Base-by-base conservation (phyloP, 352 stramenopile species). In the Pythium dissotocum region DNA sequence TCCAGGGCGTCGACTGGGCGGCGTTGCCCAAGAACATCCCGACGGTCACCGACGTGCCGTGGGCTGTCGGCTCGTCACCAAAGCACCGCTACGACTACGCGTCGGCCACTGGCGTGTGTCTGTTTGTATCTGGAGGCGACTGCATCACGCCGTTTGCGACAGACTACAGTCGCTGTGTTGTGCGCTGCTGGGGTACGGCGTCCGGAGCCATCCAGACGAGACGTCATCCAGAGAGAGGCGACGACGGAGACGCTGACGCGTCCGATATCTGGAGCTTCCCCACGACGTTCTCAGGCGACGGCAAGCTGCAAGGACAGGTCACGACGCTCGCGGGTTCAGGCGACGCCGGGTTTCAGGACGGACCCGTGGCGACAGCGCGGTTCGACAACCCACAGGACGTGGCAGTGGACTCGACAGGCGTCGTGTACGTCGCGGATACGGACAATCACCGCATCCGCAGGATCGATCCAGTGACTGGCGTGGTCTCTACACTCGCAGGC, bases 401-500 rank as follows among this genome's bases (percentile, higher is more conserved):
- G 24, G 94, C 93, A 1, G 86, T 98, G 12, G 95, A 98, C 73
- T 89, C 86, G 24, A 85, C 85, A 12, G 92, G 94, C 8, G 88
- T 97, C 42, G 84, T 98, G 6, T 99, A 98, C 73, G 92, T 99
- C 3, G 93, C 93, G 1, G 97, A 99, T 74, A 98, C 89, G 18
- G 89, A 89, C 38, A 99, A 99, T 75, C 95, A 98, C 71, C 58
- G 89, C 10, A 97, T 98, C 42, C 77, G 94, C n/a, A 79, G 79
- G 36, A 90, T 98, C 36, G 81, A 93, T 52, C 73, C 78, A 0
- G 64, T 35, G 2, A 80, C 74, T 0, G 69, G 83, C 33, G 72
- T 44, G 1, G 85, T 91, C 14, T 67, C 77, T 1, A 94, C 83
- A 1, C 58, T 93, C 4, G 83, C 82, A 21, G 84, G 86, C 6